Evolutionary conservation across 164 flowering plant genomes (phyloP), one percentile per base, ranked within the genome.

Genomic region (Saururus chinensis): DNA sequence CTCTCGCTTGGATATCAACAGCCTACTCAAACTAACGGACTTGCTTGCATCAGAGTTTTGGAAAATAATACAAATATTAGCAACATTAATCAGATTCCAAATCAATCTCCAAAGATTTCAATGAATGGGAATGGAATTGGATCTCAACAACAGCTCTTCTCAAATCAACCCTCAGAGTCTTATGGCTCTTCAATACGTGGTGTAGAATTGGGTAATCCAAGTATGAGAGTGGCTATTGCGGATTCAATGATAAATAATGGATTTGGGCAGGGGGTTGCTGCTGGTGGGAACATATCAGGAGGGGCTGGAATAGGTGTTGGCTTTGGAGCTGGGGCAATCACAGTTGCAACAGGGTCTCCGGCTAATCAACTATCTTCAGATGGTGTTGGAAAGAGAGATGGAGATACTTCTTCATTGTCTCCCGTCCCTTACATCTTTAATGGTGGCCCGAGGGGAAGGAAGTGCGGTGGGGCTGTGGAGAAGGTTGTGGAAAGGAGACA

Each of bases 401-500:
- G 92, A 22, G 95, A 92, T 70, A 73, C 76, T 0, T 78, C 96
- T 64, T 86, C 95, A 1, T 80, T 85, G 56, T 87, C 98, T 8
- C 96, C 96, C 7, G 84, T 75, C 64, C 90, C 98, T 62, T 87
- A 76, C 67, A 63, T 66, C 35, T 84, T 84, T 68, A 86, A 79
- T 76, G 96, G 75, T 66, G 78, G 76, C 45, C 61, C 65, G 24
- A 73, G 88, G 66, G 93, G 87, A 65, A 77, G 88, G 70, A 83
- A 74, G 73, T 20, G 78, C 40, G 37, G 74, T 65, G 83, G 81
- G 45, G 70, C 83, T 40, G 68, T 91, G 64, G 96, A 88, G 77
- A 88, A 88, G 69, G 93, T 84, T 14, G 82, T 88, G 60, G 97
- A 91, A 83, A 80, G 96, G 68, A 84, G 97, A 78, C 88, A 85